These are phyloP conservation scores for Lonicera japonica DNA, from an alignment of 129 eudicot genomes.

Conservation along the genomic window DNA sequence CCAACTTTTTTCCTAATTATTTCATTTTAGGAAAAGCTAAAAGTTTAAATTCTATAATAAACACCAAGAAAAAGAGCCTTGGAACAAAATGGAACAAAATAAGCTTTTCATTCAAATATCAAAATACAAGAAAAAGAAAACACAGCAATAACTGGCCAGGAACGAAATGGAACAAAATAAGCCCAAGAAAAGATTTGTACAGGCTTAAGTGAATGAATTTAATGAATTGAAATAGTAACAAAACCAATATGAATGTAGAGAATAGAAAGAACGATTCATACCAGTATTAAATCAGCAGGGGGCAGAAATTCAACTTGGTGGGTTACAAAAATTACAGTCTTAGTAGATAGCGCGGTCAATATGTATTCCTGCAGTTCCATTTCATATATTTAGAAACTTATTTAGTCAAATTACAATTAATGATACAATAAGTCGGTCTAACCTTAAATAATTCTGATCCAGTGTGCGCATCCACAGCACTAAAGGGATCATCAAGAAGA, in stretches of 20 bases:
- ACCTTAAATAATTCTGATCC: slow-evolving; percentile 91
- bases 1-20: too few relatives aligned
- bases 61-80: too few relatives aligned
- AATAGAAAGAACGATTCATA: slow-evolving; percentile 16
- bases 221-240: too few relatives aligned
- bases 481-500: slow-evolving; percentile 96
- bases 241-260: not conserved
- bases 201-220: too few relatives aligned
- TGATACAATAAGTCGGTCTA: not conserved
- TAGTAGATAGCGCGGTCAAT: slow-evolving; percentile 73
- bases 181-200: too few relatives aligned
- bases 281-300: slow-evolving; percentile 90
- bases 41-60: too few relatives aligned
- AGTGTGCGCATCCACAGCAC: slow-evolving; percentile 98
- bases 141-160: too few relatives aligned
- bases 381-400: slow-evolving; percentile 10
- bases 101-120: too few relatives aligned
- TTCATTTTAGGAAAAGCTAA: too few relatives aligned
- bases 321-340: slow-evolving; percentile 85
- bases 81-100: too few relatives aligned
- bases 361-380: slow-evolving; percentile 73
- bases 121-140: too few relatives aligned
- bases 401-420: not conserved
- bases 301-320: slow-evolving; percentile 96
- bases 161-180: too few relatives aligned